Base-by-base conservation (phyloP, 1,284 basidiomycete genomes). In the Phlebopus sp. region DNA sequence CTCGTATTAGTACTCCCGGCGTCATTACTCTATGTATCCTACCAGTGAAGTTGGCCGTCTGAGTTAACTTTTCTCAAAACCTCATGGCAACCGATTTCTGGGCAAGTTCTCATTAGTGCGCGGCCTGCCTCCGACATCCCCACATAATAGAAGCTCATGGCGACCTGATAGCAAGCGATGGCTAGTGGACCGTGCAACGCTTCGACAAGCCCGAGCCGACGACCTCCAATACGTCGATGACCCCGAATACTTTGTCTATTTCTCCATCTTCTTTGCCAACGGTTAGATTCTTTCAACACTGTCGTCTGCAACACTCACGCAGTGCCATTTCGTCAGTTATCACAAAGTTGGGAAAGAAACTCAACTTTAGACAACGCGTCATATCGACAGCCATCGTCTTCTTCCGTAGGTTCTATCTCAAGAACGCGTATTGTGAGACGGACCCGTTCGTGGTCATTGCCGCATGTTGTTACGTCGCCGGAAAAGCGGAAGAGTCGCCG, bases 401-500 rank as follows among this genome's bases (percentile, higher is more conserved):
- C 71, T 96, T 98, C 67, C 83, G 89, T 30, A 77, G 96, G 18
- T 99, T 98, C 71, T 99, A 98, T 67, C 73, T 95, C 56, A 93
- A 94, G 73, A 97, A 94, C 64, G 79, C 83, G 2, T 96, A 93
- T 63, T 92, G 88, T 69, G 92, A 97, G 62, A 95, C 94, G 0
- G 94, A 97, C 57, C 92, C 92, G 0, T 95, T 92, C 60, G 75
- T 96, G 42, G 93, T 98, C 35, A 84, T 93, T 30, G 86, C 93
- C 0, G 92, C 94, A 0, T 98, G 95, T 69, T 86, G 90, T 53
- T 98, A 97, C 67, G 86, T 98, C 19, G 94, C 96, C 2, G 91
- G 94, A 4, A 99, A 99, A 67, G 92, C 94, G 0, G 96, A 99
- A 62, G 96, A 99, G 66, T 91, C 87, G 0, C 94, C 96, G 0